A percentile compares a stretch with the other conserved stretches of the same genome.
Evolutionary conservation across 2,329 filamentous ascomycete genomes (phyloP).

Genomic region (Colletotrichum karsti): DNA sequence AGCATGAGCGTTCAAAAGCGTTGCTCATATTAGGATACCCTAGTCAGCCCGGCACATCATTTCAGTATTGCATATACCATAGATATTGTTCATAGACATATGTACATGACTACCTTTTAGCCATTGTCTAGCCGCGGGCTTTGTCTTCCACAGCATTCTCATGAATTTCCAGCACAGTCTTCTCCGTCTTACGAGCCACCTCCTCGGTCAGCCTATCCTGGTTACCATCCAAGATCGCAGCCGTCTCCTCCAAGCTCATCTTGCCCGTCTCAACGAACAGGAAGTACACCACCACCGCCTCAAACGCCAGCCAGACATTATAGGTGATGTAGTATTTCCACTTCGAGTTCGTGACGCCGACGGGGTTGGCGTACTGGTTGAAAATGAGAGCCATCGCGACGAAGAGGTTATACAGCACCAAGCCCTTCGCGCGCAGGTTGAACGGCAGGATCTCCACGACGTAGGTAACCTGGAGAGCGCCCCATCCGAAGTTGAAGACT

Average conservation of each 20-base stretch:
- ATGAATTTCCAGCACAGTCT: background rate
- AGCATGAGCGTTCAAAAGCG: too few relatives aligned
- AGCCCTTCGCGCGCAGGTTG: slow-evolving; percentile 40
- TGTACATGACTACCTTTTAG: background rate
- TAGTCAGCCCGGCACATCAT: too few relatives aligned
- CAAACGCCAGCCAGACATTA: slow-evolving; percentile 24
- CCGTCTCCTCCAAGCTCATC: slow-evolving; percentile 28
- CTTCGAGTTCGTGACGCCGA: slow-evolving; percentile 20
- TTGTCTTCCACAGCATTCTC: background rate
- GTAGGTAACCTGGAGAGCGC: slow-evolving; percentile 51
- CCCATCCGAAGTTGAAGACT: slow-evolving; percentile 46
- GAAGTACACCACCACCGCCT: slow-evolving; percentile 25
- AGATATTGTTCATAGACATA: too few relatives aligned
- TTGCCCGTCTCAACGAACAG: slow-evolving; percentile 29
- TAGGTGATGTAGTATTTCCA: slow-evolving; percentile 51
- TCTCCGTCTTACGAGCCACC: slow-evolving; percentile 25
- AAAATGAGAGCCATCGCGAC: slow-evolving; percentile 29
- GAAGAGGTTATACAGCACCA: slow-evolving; percentile 37
- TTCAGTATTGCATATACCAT: too few relatives aligned
- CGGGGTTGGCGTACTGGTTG: slow-evolving; percentile 22
- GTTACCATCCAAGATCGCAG: slow-evolving; percentile 23
- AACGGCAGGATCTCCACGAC: slow-evolving; percentile 53
- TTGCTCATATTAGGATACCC: too few relatives aligned
- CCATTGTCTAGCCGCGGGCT: background rate
- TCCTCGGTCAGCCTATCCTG: slow-evolving; percentile 24